Evolutionary conservation across 352 stramenopile genomes (phyloP), one percentile per base, ranked within the genome.

Genomic region (Globisporangium spiculum): DNA sequence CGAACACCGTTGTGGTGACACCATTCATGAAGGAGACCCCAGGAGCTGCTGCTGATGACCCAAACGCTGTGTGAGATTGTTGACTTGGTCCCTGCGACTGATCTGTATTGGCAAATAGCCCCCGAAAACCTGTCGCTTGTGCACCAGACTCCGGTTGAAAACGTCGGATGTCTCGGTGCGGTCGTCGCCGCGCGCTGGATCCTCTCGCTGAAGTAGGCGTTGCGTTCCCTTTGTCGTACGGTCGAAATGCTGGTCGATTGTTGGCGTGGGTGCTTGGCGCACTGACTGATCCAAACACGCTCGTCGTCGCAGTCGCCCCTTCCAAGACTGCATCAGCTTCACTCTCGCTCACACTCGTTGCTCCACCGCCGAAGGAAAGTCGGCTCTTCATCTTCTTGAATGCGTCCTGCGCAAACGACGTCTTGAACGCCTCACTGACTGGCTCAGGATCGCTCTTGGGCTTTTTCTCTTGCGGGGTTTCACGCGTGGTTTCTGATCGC

Each of bases 351-450:
- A n/a, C 30, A 61, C 44, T 69, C 3, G 52, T 18, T 18, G 30
- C 50, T 5, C 48, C 18, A 53, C 7, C 22, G 20, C 62, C 22
- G 26, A 61, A 60, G 5, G 55, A 69, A 14, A 66, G 54, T 9
- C 66, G 52, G 12, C 22, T 59, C 34, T 67, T 67, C 66, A 71
- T 67, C 26, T 63, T 67, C 38, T 48, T 60, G 48, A 67, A 71
- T 32, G 66, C 66, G 54, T 67, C 60, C n/a, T 67, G 61, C 12
- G 66, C 66, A 46, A 71, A 48, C 16, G 59, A 32, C 7, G 66
- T 71, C 66, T 67, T 63, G 26, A 71, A 71, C 26, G 36, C 14
- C 14, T 59, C 46, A 38, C 1, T 32, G 1, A 20, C 18, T 18
- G 16, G 20, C 1, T 41, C 60, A 22, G 26, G 8, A n/a, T 27